Evolutionary conservation across 495 filamentous ascomycete species (phyloP).

Genomic region (Viridothelium virens): DNA sequence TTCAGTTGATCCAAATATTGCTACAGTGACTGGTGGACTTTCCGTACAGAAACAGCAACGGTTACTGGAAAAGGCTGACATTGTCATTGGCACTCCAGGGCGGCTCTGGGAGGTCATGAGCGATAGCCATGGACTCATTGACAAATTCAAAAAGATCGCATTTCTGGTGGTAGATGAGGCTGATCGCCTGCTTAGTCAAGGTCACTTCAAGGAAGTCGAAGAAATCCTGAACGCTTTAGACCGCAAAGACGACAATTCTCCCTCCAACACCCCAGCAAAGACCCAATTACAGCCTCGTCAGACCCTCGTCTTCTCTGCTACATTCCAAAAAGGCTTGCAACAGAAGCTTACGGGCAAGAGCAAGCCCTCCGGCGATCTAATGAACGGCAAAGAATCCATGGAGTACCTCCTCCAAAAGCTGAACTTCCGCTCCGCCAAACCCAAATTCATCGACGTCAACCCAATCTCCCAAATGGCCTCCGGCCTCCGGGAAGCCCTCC

Average conservation of each 20-base stretch:
- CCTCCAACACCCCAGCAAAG: not conserved
- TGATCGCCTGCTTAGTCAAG: constrained; percentile 83
- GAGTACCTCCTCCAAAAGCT: constrained; percentile 87
- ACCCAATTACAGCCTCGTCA: constrained; percentile 46
- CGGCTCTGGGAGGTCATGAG: constrained; percentile 90
- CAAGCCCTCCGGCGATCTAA: constrained; percentile 48
- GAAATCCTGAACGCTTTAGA: constrained; percentile 76
- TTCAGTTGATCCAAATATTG: constrained; percentile 54
- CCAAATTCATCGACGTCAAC: constrained; percentile 88
- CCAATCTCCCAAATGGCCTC: constrained; percentile 79
- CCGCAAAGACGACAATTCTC: constrained; percentile 38
- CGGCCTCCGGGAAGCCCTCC: constrained; percentile 75
- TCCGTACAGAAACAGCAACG: constrained; percentile 89
- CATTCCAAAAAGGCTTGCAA: constrained; percentile 82
- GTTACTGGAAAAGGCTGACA: constrained; percentile 64
- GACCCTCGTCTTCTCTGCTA: constrained; percentile 93
- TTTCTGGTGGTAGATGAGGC: constrained; percentile 94
- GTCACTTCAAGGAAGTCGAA: constrained; percentile 87
- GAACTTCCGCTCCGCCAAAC: constrained; percentile 69
- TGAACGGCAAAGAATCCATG: constrained; percentile 71
- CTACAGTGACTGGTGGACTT: constrained; percentile 82
- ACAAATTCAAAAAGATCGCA: constrained; percentile 58
- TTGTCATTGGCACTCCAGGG: constrained; percentile 87
- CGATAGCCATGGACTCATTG: constrained; percentile 50
- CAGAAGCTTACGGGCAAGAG: constrained; percentile 78